A percentile compares a stretch with the other conserved stretches of the same genome.
Conservation (phyloP, 352 stramenopile genomes). For the Globisporangium cystogenes region DNA sequence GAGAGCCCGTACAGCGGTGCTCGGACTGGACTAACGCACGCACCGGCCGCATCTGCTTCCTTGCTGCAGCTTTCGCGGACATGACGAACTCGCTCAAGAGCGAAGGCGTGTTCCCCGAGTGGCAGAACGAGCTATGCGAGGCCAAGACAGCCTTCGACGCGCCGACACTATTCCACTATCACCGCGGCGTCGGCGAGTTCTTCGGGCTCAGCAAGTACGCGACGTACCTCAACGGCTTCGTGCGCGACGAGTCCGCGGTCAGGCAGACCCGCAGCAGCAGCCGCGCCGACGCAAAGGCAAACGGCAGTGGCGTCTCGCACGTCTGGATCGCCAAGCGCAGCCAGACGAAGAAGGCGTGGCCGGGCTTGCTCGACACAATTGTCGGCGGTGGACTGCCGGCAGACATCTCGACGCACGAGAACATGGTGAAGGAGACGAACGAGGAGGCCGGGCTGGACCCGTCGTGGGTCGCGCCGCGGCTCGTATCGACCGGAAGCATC, state of each 20-base stretch:
- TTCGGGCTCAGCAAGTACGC: constrained; percentile 67
- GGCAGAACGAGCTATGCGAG: constrained; percentile 60
- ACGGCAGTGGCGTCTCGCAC: constrained; percentile 22
- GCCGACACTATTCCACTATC: constrained; percentile 47
- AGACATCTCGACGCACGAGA: constrained; percentile 41
- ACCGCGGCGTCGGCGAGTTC: constrained; percentile 48
- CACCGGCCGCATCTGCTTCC: neutral
- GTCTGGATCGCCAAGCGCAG: constrained; percentile 64
- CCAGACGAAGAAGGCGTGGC: constrained; percentile 41
- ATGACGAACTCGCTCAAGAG: too few relatives aligned
- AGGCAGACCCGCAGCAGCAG: too few relatives aligned
- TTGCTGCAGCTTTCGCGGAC: too few relatives aligned
- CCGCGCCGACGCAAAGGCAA: constrained; percentile 1
- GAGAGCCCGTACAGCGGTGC: too few relatives aligned
- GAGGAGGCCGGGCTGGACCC: constrained; percentile 52
- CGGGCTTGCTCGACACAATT: constrained; percentile 49
- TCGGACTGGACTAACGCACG: too few relatives aligned
- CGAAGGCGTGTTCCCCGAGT: constrained; percentile 42
- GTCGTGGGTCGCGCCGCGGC: constrained; percentile 21
- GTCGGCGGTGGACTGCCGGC: constrained; percentile 51
- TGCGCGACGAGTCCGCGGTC: too few relatives aligned
- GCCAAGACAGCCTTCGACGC: constrained; percentile 39
- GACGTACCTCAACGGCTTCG: constrained; percentile 69
- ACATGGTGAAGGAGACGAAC: constrained; percentile 70
- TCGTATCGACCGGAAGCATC: constrained; percentile 44